Conservation (phyloP, 179 eudicot genomes). For the Camellia oleifera region DNA sequence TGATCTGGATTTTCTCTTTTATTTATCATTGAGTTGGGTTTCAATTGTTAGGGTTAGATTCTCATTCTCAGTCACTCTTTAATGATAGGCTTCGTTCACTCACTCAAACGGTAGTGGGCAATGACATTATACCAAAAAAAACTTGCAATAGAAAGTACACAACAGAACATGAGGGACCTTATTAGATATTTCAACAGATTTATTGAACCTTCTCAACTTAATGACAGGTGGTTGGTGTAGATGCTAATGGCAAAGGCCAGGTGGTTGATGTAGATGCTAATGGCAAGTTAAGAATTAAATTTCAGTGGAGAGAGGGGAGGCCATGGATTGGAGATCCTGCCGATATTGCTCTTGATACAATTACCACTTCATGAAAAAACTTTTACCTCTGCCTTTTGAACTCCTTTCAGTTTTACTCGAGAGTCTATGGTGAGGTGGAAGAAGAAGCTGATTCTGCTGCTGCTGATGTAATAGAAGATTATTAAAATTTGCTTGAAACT, state of each 20-base stretch:
- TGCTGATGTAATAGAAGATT: not conserved
- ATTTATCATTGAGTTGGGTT: no score
- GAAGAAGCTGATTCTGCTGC: not conserved
- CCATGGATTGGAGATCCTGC: slow-evolving; percentile 99
- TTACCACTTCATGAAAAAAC: not conserved
- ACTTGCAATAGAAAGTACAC: no score
- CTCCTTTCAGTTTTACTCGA: not conserved
- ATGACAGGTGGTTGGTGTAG: slow-evolving; percentile 77
- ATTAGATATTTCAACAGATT: no score
- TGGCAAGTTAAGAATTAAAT: slow-evolving; percentile 85
- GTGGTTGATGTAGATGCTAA: slow-evolving; percentile 98
- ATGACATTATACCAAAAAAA: no score
- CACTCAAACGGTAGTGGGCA: no score
- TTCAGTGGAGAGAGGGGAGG: slow-evolving; percentile 92
- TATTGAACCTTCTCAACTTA: no score
- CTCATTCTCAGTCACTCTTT: no score
- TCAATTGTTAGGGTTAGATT: no score
- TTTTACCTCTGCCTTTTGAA: not conserved
- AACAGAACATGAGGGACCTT: no score
- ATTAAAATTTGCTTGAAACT: not conserved
- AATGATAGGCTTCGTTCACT: no score
- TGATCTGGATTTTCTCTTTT: no score
- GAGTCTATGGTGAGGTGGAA: not conserved
- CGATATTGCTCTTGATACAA: slow-evolving; percentile 53
- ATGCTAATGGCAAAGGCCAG: slow-evolving; percentile 91